These are phyloP conservation scores for Bruguiera gymnorhiza DNA, from an alignment of 345 rosid genomes.

Conservation along the genomic window DNA sequence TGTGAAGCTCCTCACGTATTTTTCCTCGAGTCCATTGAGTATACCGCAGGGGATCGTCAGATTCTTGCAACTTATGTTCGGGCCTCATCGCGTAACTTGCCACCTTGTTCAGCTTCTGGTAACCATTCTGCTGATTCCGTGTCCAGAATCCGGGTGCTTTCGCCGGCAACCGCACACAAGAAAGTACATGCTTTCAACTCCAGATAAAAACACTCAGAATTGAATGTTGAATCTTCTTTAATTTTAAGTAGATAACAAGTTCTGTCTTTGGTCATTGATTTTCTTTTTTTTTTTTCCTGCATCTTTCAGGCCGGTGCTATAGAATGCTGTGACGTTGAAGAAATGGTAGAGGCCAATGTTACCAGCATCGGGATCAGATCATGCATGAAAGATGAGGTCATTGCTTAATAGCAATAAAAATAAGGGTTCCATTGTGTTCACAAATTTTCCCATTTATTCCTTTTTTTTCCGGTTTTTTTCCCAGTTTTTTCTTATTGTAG, in stretches of 20 bases:
- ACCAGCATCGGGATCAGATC: slow-evolving; percentile 45
- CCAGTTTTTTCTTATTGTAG: too few relatives aligned
- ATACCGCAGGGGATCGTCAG: slow-evolving; percentile 12
- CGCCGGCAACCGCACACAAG: slow-evolving; percentile 31
- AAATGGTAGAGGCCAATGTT: slow-evolving; percentile 12
- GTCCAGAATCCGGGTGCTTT: slow-evolving; percentile 43
- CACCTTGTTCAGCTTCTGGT: slow-evolving; percentile 37
- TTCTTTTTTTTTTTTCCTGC: too few relatives aligned
- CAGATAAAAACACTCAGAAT: too few relatives aligned
- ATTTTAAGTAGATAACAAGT: background rate
- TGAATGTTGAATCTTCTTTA: too few relatives aligned
- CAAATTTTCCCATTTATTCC: background rate
- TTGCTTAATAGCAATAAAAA: slow-evolving; percentile 25
- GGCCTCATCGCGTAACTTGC: slow-evolving; percentile 23
- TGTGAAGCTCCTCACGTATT: slow-evolving; percentile 60
- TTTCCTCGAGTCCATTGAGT: slow-evolving; percentile 48
- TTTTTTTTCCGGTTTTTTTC: too few relatives aligned
- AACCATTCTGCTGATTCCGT: slow-evolving; percentile 51
- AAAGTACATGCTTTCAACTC: slow-evolving; percentile 27
- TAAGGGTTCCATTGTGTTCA: too few relatives aligned
- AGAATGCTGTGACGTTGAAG: slow-evolving; percentile 59
- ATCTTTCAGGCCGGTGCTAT: slow-evolving; percentile 42
- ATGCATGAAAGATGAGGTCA: slow-evolving; percentile 50
- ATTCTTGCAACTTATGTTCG: slow-evolving; percentile 39
- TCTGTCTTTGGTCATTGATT: background rate